Percentiles rank a stretch among this genome's conserved stretches.
These are phyloP conservation scores for Globisporangium cylindrosporum DNA, from an alignment of 352 stramenopile genomes.

Conservation along the genomic window DNA sequence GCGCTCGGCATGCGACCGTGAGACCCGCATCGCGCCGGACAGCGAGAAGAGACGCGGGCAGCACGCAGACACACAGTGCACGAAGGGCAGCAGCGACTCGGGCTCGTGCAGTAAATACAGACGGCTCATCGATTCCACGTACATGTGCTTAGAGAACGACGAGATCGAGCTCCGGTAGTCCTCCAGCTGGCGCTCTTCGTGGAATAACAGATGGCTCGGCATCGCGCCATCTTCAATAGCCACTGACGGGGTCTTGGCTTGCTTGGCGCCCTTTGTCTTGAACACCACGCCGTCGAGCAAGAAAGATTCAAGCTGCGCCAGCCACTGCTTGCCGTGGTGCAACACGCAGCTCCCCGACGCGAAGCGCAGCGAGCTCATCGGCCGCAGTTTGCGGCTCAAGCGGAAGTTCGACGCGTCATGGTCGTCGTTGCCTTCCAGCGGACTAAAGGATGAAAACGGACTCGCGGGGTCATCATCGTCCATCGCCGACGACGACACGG, in stretches of 20 bases:
- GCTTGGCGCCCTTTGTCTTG: conserved; percentile 20
- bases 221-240: conserved; percentile 7
- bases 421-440: conserved; percentile 20
- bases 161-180: conserved; percentile 71
- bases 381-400: conserved; percentile 69
- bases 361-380: conserved; percentile 80
- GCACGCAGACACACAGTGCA: conserved; percentile 52
- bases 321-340: conserved; percentile 58
- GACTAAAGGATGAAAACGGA: conserved; percentile 13
- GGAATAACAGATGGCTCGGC: conserved; percentile 78
- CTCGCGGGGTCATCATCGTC: conserved; percentile 15
- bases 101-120: conserved; percentile 79
- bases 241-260: background rate
- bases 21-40: conserved; percentile 31
- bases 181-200: conserved; percentile 65
- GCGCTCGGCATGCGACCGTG: conserved; percentile 64
- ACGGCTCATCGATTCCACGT: conserved; percentile 79
- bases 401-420: conserved; percentile 48
- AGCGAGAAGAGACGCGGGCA: conserved; percentile 71
- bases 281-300: conserved; percentile 54
- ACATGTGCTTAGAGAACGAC: conserved; percentile 87
- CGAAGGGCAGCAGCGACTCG: conserved; percentile 49
- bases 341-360: conserved; percentile 55
- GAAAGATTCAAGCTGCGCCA: conserved; percentile 71
- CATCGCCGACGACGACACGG: conserved; percentile 20